Percentiles rank a stretch among this genome's conserved stretches.
phyloP scores from a whole-genome alignment of 2,329 filamentous ascomycete species.

The Grosmannia clavigera region DNA sequence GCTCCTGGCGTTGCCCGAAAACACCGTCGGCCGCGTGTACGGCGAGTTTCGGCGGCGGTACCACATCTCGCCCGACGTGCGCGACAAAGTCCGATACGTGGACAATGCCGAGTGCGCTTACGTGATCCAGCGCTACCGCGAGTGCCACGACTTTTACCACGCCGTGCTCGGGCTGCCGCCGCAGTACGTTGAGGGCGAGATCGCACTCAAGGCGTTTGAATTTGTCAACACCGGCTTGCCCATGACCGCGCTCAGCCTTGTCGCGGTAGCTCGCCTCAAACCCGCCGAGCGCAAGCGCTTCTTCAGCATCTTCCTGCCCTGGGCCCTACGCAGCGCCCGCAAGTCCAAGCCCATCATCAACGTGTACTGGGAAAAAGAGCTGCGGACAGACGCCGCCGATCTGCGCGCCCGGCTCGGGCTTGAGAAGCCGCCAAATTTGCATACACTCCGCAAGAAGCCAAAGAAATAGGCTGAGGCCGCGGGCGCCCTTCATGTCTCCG shows the following conservation, averaged over 20 bases:
- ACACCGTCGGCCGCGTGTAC: conserved; percentile 72
- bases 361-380: conserved; percentile 93
- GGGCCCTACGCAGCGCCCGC: conserved; percentile 78
- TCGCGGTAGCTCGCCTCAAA: conserved; percentile 80
- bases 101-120: conserved; percentile 94
- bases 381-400: conserved; percentile 71
- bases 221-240: conserved; percentile 89
- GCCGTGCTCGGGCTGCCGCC: conserved; percentile 86
- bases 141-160: conserved; percentile 97
- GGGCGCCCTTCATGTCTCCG: not conserved
- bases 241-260: conserved; percentile 82
- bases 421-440: conserved; percentile 77
- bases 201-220: conserved; percentile 96
- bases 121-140: conserved; percentile 95
- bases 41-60: conserved; percentile 87
- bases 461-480: not conserved
- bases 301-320: conserved; percentile 66
- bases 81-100: conserved; percentile 72
- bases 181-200: conserved; percentile 85
- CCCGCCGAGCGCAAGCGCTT: conserved; percentile 66
- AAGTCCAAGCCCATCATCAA: conserved; percentile 74
- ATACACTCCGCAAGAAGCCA: conserved; percentile 53
- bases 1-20: conserved; percentile 59
- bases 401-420: conserved; percentile 67
- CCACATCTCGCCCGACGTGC: conserved; percentile 83